Evolutionary conservation across 1,284 basidiomycete species (phyloP).

Genomic region (Ceratobasidium sp.): DNA sequence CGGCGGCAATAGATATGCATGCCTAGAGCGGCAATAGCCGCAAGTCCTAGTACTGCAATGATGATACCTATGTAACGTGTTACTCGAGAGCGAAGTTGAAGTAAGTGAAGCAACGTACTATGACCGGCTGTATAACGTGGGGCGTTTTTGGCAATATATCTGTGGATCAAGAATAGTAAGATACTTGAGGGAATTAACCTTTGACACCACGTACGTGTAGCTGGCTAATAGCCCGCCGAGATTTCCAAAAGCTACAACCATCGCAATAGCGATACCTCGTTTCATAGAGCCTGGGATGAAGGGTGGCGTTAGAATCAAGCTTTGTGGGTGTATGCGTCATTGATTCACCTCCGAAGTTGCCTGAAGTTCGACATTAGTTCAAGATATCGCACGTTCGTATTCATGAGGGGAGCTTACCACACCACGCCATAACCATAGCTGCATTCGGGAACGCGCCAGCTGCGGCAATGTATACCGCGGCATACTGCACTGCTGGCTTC

Average conservation of each 20-base stretch:
- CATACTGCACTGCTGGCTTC: conserved; percentile 54
- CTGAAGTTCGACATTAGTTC: conserved; percentile 44
- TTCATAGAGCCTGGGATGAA: conserved; percentile 52
- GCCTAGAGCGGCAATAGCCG: conserved; percentile 13
- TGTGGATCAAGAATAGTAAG: not conserved
- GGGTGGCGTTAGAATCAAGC: not conserved
- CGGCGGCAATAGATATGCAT: conserved; percentile 37
- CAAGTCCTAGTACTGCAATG: conserved; percentile 29
- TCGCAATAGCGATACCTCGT: conserved; percentile 55
- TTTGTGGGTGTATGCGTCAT: not conserved
- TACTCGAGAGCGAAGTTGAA: not conserved
- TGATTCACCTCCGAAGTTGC: conserved; percentile 55
- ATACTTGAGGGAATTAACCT: not conserved
- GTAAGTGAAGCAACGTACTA: conserved; percentile 2
- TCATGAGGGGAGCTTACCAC: conserved; percentile 25
- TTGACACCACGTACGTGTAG: conserved; percentile 52
- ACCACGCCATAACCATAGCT: conserved; percentile 57
- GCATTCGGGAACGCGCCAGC: conserved; percentile 57
- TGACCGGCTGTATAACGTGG: conserved; percentile 39
- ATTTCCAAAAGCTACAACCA: conserved; percentile 56
- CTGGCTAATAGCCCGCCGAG: conserved; percentile 55
- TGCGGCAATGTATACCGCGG: conserved; percentile 57
- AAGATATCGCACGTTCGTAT: not conserved
- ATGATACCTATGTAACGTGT: conserved; percentile 9
- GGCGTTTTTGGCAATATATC: conserved; percentile 40